Evolutionary conservation across 169 alveolate species (phyloP).

Genomic region (Eimeria sp.): DNA sequence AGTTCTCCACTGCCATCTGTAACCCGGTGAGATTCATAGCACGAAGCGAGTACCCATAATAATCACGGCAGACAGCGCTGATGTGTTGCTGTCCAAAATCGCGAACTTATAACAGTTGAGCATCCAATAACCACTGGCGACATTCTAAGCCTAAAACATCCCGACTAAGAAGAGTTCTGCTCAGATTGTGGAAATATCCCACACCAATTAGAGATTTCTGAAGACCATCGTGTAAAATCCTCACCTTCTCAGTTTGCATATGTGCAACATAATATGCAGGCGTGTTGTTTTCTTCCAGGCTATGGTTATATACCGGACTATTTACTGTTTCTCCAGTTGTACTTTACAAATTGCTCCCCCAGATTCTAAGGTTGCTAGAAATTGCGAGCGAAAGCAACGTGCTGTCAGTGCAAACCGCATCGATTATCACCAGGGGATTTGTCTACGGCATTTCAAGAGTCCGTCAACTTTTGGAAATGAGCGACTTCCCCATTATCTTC

Average conservation of each 20-base stretch:
- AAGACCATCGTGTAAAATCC: too few relatives aligned
- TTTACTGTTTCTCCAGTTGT: constrained; percentile 33
- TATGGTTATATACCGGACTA: constrained; percentile 27
- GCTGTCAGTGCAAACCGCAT: neutral
- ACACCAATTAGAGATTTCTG: too few relatives aligned
- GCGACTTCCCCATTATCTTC: neutral
- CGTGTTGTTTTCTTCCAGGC: constrained; percentile 16
- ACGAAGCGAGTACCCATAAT: neutral
- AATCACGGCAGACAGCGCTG: too few relatives aligned
- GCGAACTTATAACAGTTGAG: neutral
- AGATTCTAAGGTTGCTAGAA: neutral
- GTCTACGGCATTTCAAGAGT: neutral
- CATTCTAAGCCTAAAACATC: too few relatives aligned
- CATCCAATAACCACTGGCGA: neutral
- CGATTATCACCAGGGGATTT: neutral
- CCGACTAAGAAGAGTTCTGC: too few relatives aligned
- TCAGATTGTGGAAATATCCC: too few relatives aligned
- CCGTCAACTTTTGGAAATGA: neutral
- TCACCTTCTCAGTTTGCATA: too few relatives aligned
- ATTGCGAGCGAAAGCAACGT: neutral
- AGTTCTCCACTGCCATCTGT: neutral
- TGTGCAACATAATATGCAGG: neutral
- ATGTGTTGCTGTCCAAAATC: neutral
- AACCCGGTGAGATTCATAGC: neutral
- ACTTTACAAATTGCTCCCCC: neutral